Evolutionary conservation across 108 stramenopile species (phyloP).

Genomic region (Cylindrotheca closterium): DNA sequence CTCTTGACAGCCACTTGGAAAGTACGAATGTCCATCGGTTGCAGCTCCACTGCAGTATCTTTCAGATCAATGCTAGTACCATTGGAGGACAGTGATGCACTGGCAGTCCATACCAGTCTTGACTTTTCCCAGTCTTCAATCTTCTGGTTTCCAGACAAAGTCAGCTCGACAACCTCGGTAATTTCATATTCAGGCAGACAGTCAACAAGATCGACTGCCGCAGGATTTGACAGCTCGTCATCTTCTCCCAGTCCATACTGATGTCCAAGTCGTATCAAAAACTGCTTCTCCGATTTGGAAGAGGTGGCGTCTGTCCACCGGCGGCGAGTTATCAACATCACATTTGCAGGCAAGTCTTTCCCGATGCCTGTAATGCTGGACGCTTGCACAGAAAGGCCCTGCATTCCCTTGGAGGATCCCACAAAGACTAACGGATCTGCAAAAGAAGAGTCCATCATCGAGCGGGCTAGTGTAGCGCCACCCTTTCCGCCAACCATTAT

Average conservation of each 20-base stretch:
- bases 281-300: neutral
- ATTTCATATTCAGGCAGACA: slow-evolving; percentile 23
- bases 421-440: slow-evolving; percentile 69
- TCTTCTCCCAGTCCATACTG: slow-evolving; percentile 76
- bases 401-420: slow-evolving; percentile 20
- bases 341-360: slow-evolving; percentile 49
- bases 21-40: slow-evolving; percentile 35
- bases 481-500: slow-evolving; percentile 48
- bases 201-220: slow-evolving; percentile 50
- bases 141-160: slow-evolving; percentile 27
- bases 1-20: slow-evolving; percentile 7
- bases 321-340: slow-evolving; percentile 63
- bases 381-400: slow-evolving; percentile 5
- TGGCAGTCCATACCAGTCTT: slow-evolving; percentile 22
- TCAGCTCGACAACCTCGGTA: slow-evolving; percentile 12
- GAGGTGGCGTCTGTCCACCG: slow-evolving; percentile 10
- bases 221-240: slow-evolving; percentile 45
- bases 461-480: slow-evolving; percentile 59
- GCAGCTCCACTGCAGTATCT: slow-evolving; percentile 3
- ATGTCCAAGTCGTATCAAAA: slow-evolving; percentile 83
- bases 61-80: neutral
- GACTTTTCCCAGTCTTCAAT: slow-evolving; percentile 14
- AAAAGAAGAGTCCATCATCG: slow-evolving; percentile 72
- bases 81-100: neutral
- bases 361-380: slow-evolving; percentile 29